Base-by-base conservation (phyloP, 352 stramenopile species). In the Phytopythium boreale region DNA sequence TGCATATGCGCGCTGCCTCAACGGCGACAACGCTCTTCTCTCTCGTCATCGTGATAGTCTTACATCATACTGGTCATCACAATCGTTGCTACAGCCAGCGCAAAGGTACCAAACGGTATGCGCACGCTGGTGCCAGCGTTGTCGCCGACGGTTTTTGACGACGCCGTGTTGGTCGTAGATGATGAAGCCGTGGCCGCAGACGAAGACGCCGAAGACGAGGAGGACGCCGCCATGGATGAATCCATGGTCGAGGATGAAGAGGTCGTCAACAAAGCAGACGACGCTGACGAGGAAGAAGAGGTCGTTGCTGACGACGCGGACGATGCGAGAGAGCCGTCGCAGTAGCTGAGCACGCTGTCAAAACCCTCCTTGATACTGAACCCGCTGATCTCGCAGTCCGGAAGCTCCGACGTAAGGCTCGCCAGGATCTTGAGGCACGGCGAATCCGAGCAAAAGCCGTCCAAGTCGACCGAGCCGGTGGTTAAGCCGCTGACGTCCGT, bases 301-400 rank as follows among this genome's bases (percentile, higher is more conserved):
- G 4, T n/a, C 14, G 14, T 8, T n/a, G 39, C 39, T n/a, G 19
- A 19, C 41, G 41, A 24, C 19, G 19, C 39, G 2, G 41, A 49
- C 17, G 41, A 49, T 12, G 41, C 19, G 7, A 24, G 15, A 0
- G 41, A 49, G 19, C 41, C 41, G 41, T 24, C 41, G 6, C 50
- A 56, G 26, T 26, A 36, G 6, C 4, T 5, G 14, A 22, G 1
- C 14, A 56, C 7, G 26, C 14, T 22, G 26, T 56, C 50, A 12
- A 56, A 24, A 11, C 14, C 26, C 6, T 31, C 31, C 26, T 36
- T 31, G 17, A 56, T 10, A 27, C n/a, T 56, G 22, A 36, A 24
- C 4, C 50, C 50, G 50, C 50, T 56, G 50, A 24, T 24, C 27
- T 56, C 50, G 27, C 50, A 56, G 50, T 56, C 50, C 15, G 50